Evolutionary conservation across 257 asterid species (phyloP), one percentile per base, ranked within the genome.

Genomic region (Linaria vulgaris): DNA sequence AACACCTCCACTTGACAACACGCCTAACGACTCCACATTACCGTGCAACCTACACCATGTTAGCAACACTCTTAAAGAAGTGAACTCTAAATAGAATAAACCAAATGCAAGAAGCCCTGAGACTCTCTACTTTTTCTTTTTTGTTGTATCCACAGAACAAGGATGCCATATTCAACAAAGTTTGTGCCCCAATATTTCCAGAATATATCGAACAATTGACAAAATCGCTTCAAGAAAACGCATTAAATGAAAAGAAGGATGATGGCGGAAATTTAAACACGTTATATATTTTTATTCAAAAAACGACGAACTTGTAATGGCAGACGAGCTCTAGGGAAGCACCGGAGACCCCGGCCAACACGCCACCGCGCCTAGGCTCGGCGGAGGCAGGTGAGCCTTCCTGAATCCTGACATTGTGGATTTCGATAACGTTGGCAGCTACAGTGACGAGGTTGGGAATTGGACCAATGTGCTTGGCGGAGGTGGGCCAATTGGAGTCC

Each of bases 311-410:
- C 99, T 94, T 92, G 84, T 87, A 84, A 67, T 78, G 86, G 74
- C 99, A 92, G 60, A 77, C 94, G 31, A 92, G 88, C 80, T 89
- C 97, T 41, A 89, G 94, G 21, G 86, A 79, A 53, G 90, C 90
- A 3, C 90, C 95, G 17, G 87, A 80, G 21, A 89, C 67, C 23
- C 96, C 96, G 14, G 91, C 96, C 76, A 92, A 70, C 43, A 83
- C 73, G 5, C 94, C 97, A 37, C 99, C 97, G 1, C 96, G 91
- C 58, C 79, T 92, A n/a, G 89, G 76, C 80, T 85, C 91, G 13
- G 49, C n/a, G n/a, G n/a, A n/a, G n/a, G n/a, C 72, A 56, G 85
- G 66, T 4, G 79, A 59, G 41, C 77, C 95, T 49, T 89, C 91
- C 70, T 73, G 83, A 81, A 80, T 52, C 82, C 97, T 83, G 64